A percentile compares a stretch with the other conserved stretches of the same genome.
These are phyloP conservation scores for Colletotrichum paranaense DNA, from an alignment of 2,329 filamentous ascomycete genomes.

Conservation along the genomic window DNA sequence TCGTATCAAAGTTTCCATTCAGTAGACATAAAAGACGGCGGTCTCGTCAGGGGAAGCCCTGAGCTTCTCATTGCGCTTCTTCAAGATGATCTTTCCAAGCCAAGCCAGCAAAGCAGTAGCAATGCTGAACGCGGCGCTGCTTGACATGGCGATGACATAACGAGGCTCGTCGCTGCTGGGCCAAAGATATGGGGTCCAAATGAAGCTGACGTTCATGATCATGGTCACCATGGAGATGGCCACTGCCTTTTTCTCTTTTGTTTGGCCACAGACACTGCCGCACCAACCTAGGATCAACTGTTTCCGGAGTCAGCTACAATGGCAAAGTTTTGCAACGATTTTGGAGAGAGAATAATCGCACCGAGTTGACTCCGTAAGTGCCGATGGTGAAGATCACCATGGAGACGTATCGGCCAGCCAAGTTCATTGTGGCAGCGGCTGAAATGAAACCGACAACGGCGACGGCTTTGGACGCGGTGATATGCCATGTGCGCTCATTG, in stretches of 20 bases:
- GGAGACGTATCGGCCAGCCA: slow-evolving; percentile 42
- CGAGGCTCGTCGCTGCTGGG: slow-evolving; percentile 50
- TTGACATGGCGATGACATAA: slow-evolving; percentile 52
- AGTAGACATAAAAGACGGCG: slow-evolving; percentile 40
- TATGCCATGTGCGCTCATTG: slow-evolving; percentile 57
- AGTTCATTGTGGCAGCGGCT: slow-evolving; percentile 40
- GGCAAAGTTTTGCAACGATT: not conserved
- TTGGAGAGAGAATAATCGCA: slow-evolving; percentile 42
- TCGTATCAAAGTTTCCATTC: too few relatives aligned
- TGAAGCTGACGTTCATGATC: slow-evolving; percentile 45
- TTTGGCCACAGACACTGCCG: slow-evolving; percentile 52
- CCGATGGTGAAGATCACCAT: slow-evolving; percentile 46
- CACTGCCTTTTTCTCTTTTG: slow-evolving; percentile 55
- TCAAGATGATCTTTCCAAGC: slow-evolving; percentile 50
- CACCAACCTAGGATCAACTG: slow-evolving; percentile 45
- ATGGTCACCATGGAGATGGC: slow-evolving; percentile 45
- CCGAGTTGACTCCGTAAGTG: slow-evolving; percentile 46
- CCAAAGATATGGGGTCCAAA: slow-evolving; percentile 57
- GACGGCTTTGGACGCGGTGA: slow-evolving; percentile 51
- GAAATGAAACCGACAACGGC: slow-evolving; percentile 53
- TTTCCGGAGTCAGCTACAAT: not conserved
- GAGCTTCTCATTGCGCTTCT: slow-evolving; percentile 47
- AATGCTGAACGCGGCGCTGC: slow-evolving; percentile 47
- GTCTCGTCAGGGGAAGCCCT: slow-evolving; percentile 40
- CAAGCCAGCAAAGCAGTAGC: slow-evolving; percentile 49